Base-by-base conservation (phyloP, 192 early-diverging fungal species). In the Coemansia sp. region DNA sequence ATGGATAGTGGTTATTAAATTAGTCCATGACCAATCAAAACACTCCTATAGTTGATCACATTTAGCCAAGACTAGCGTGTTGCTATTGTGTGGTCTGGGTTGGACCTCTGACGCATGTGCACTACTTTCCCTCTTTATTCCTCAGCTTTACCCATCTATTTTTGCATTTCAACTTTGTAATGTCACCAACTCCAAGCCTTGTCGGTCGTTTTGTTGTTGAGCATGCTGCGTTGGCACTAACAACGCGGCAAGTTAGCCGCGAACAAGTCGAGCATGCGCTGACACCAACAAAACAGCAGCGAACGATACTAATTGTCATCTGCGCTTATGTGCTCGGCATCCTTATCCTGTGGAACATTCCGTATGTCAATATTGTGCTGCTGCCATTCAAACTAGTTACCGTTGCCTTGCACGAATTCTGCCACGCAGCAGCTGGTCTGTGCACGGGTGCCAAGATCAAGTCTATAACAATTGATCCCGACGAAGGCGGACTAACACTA, bases 361-460 rank as follows among this genome's bases (percentile, higher is more conserved):
- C 96, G 1, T 81, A 88, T 62, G 62, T 92, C 2, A 94, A 95
- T 60, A 66, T 88, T 55, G 80, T 98, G 8, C 77, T 98, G n/a
- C 90, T 90, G 71, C 96, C 96, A 1, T 98, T 98, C 87, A 96
- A 95, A 89, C 81, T 95, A 29, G 82, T 94, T 9, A 93, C 93
- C 0, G 95, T 98, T 45, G 92, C 90, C 17, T 72, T 98, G 45
- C 97, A 98, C 69, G 97, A 98, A 75, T 96, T 96, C 71, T 88
- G 92, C 25, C 95, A 98, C 72, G 97, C 95, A 2, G 83, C 84
- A 25, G 93, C 93, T 19, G 93, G 92, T 0, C 81, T 85, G 37
- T 86, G 87, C 60, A 97, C 95, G n/a, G 92, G 95, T 19, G 97
- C 89, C 14, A 87, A 88, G 58, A 91, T 98, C 12, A 84, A 90